A percentile compares a stretch with the other conserved stretches of the same genome.
Evolutionary conservation across 768 basidiomycete species (phyloP).

Genomic region (Phanerochaete sordida): DNA sequence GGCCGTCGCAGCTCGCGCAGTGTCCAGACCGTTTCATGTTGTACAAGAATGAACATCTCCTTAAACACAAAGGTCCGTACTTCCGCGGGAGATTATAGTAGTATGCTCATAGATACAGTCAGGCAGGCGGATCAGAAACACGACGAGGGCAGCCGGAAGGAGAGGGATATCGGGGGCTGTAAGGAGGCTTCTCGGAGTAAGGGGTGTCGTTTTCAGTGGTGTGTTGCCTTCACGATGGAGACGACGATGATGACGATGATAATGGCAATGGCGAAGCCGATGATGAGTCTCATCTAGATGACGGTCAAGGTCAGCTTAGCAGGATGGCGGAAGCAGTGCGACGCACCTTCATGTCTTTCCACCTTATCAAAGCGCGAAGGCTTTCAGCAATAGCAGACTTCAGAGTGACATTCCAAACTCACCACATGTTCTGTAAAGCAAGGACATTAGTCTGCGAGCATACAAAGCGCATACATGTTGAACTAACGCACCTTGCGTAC

Average conservation of each 20-base stretch:
- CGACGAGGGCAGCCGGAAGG: too few species aligned
- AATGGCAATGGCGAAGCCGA: conserved; percentile 83
- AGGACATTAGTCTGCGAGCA: background rate
- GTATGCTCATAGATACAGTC: conserved; percentile 44
- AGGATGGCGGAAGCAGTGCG: background rate
- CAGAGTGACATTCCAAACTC: conserved; percentile 33
- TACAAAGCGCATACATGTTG: background rate
- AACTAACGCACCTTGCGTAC: conserved; percentile 81
- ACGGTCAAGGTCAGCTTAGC: conserved; percentile 8
- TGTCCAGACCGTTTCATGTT: background rate
- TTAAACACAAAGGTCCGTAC: background rate
- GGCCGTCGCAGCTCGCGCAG: background rate
- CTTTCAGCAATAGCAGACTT: background rate
- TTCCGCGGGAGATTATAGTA: conserved; percentile 23
- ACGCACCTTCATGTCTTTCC: conserved; percentile 95
- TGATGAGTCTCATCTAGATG: conserved; percentile 91
- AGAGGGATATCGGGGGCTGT: conserved; percentile 7
- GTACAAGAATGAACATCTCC: background rate
- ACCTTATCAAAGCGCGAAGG: conserved; percentile 45
- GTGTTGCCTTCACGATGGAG: conserved; percentile 84
- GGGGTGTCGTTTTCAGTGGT: conserved; percentile 18
- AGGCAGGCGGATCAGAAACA: conserved; percentile 16
- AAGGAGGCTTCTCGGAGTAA: background rate
- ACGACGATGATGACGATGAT: conserved; percentile 96
- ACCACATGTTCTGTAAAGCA: conserved; percentile 80